These are phyloP conservation scores for Olyra latifolia DNA, from an alignment of 176 grass and related monocot species.

Conservation along the genomic window DNA sequence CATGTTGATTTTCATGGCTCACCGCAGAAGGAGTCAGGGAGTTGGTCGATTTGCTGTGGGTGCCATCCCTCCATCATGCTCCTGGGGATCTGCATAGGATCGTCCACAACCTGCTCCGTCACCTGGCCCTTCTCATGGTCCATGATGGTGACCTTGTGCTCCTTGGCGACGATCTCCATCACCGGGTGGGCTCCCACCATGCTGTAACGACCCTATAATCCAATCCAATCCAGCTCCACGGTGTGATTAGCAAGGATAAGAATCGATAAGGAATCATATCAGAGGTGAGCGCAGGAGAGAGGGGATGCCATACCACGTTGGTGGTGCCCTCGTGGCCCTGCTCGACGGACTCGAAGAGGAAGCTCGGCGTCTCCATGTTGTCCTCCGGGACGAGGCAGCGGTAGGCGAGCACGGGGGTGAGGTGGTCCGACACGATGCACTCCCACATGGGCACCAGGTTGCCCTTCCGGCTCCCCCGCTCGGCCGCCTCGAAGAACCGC, in stretches of 20 bases:
- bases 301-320: constrained; percentile 41
- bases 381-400: constrained; percentile 72
- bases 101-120: constrained; percentile 58
- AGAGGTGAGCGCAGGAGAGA: not conserved
- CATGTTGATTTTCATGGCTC: not conserved
- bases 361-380: constrained; percentile 70
- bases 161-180: constrained; percentile 72
- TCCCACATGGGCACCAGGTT: constrained; percentile 76
- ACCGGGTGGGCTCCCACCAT: constrained; percentile 69
- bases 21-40: constrained; percentile 61
- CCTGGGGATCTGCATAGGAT: constrained; percentile 69
- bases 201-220: constrained; percentile 62
- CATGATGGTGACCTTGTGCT: constrained; percentile 63
- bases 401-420: constrained; percentile 85
- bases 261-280: not conserved
- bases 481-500: constrained; percentile 72
- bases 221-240: not conserved
- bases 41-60: constrained; percentile 61
- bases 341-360: constrained; percentile 91
- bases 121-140: constrained; percentile 58
- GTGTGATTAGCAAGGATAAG: constrained; percentile 21
- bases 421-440: constrained; percentile 83
- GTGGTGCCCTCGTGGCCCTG: constrained; percentile 59
- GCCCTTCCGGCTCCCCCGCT: constrained; percentile 52
- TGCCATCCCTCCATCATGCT: constrained; percentile 67